Percentiles rank a stretch among this genome's conserved stretches.
These are phyloP conservation scores for Pseudohyphozyma bogoriensis DNA, from an alignment of 768 basidiomycete genomes.

Conservation along the genomic window DNA sequence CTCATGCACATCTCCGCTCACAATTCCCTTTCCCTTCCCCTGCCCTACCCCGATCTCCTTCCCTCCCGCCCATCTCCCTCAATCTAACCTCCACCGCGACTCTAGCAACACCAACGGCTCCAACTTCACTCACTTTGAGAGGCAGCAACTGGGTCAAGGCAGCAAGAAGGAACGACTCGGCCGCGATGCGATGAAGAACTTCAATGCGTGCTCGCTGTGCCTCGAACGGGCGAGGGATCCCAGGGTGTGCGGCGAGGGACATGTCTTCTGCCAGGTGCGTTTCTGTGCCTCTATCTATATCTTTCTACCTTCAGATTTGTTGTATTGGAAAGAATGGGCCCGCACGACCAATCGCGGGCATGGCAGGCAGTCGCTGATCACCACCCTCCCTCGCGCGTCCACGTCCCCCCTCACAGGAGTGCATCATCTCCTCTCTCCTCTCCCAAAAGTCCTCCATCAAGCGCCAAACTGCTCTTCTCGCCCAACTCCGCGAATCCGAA, in stretches of 20 bases:
- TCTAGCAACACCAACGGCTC: constrained; percentile 12
- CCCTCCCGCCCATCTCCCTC: too few relatives aligned
- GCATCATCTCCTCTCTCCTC: constrained; percentile 73
- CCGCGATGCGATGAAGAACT: constrained; percentile 44
- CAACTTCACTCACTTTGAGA: constrained; percentile 9
- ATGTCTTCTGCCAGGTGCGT: constrained; percentile 70
- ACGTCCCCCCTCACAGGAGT: constrained; percentile 47
- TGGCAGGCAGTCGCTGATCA: background rate
- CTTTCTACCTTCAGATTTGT: too few relatives aligned
- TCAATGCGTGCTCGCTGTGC: constrained; percentile 77
- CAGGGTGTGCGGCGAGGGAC: constrained; percentile 70
- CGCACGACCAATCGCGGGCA: background rate
- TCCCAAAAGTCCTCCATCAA: constrained; percentile 88
- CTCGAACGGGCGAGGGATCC: constrained; percentile 73
- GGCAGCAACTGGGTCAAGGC: constrained; percentile 1
- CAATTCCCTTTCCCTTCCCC: too few relatives aligned
- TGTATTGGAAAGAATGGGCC: background rate
- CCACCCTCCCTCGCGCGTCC: background rate
- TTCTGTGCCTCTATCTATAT: too few relatives aligned
- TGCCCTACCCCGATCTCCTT: too few relatives aligned
- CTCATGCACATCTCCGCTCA: too few relatives aligned
- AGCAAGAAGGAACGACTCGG: constrained; percentile 25
- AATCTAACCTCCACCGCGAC: constrained; percentile 1
- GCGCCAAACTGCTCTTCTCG: constrained; percentile 70
- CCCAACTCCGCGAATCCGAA: constrained; percentile 63